These are phyloP conservation scores for Lithohypha guttulata DNA, from an alignment of 2,329 filamentous ascomycete genomes.

Conservation along the genomic window DNA sequence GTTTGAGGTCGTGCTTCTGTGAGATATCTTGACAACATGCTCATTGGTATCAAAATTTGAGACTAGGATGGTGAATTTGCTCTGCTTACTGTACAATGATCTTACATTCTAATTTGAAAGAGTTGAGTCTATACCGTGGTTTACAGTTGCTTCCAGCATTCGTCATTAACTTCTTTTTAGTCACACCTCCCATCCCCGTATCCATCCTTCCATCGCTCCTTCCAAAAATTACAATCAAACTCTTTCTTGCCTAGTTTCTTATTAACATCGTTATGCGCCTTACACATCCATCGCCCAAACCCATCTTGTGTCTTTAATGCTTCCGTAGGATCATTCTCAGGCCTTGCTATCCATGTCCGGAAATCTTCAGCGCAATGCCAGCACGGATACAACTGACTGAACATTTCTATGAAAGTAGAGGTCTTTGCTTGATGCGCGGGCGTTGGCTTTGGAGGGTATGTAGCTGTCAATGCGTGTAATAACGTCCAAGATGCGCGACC, in stretches of 20 bases:
- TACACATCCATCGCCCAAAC: constrained; percentile 41
- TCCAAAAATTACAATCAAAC: constrained; percentile 85
- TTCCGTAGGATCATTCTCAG: constrained; percentile 49
- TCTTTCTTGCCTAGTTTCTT: constrained; percentile 75
- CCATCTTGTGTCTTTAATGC: constrained; percentile 39
- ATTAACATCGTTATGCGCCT: constrained; percentile 42
- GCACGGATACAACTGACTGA: constrained; percentile 85
- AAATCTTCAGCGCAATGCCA: constrained; percentile 95
- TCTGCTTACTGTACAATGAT: too few relatives aligned
- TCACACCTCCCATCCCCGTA: constrained; percentile 61
- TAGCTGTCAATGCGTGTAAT: constrained; percentile 80
- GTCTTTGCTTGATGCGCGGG: constrained; percentile 63
- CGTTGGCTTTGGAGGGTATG: constrained; percentile 64
- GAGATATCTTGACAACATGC: too few relatives aligned
- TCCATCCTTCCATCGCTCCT: constrained; percentile 88
- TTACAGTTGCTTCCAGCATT: too few relatives aligned
- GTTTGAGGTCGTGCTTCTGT: too few relatives aligned
- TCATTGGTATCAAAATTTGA: too few relatives aligned
- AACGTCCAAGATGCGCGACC: constrained; percentile 89
- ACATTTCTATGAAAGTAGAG: constrained; percentile 63
- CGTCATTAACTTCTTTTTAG: too few relatives aligned
- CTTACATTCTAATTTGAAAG: too few relatives aligned
- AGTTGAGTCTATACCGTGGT: too few relatives aligned
- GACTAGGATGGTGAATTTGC: too few relatives aligned
- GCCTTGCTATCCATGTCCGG: constrained; percentile 61